These are phyloP conservation scores for Saccharum spontaneum DNA, from an alignment of 176 grass and related monocot genomes.

Conservation along the genomic window DNA sequence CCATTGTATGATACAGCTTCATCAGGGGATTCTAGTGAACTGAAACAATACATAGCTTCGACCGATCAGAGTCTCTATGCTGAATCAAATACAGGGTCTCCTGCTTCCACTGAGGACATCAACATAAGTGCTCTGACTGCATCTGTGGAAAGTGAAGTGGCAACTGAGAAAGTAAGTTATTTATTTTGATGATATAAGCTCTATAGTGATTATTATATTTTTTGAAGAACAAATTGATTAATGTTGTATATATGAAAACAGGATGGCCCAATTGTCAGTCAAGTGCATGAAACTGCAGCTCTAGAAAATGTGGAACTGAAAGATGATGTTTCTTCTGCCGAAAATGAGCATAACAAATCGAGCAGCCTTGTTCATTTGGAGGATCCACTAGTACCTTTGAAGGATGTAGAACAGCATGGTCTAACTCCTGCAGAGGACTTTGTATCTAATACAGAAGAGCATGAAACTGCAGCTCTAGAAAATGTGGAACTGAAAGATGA, in stretches of 20 bases:
- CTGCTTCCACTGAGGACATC: neutral
- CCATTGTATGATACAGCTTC: neutral
- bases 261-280: neutral
- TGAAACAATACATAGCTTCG: neutral
- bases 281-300: neutral
- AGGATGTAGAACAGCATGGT: neutral
- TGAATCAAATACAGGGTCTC: neutral
- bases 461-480: neutral
- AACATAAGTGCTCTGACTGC: neutral
- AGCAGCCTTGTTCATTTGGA: neutral
- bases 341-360: neutral
- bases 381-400: neutral
- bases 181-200: neutral
- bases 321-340: neutral
- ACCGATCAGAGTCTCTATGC: neutral
- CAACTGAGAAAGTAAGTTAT: constrained; percentile 6
- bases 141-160: neutral
- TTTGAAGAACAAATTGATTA: neutral
- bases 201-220: neutral
- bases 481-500: neutral
- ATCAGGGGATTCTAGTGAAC: neutral
- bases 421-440: neutral
- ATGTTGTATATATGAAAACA: constrained; percentile 14
- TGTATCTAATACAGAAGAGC: neutral
- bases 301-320: neutral